These are phyloP conservation scores for Fusarium multiceps DNA, from an alignment of 2,329 filamentous ascomycete species.

Conservation along the genomic window DNA sequence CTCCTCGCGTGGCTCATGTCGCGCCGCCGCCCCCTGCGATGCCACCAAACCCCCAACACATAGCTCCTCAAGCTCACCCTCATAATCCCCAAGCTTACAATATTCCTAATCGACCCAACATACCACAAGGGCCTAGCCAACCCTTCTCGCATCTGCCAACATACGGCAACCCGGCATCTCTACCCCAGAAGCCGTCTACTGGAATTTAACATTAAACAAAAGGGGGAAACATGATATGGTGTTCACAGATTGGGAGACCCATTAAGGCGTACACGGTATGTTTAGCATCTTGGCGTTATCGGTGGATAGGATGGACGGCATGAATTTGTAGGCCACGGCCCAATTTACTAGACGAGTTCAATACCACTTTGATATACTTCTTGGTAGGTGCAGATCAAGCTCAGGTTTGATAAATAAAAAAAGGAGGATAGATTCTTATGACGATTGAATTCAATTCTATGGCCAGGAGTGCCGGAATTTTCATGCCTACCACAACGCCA, in stretches of 20 bases:
- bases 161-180: conserved; percentile 69
- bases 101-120: conserved; percentile 60
- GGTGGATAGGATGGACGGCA: conserved; percentile 51
- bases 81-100: conserved; percentile 57
- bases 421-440: conserved; percentile 41
- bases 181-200: conserved; percentile 69
- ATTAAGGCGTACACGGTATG: conserved; percentile 51
- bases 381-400: conserved; percentile 10
- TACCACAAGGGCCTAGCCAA: conserved; percentile 57
- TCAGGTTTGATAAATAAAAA: background rate
- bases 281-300: conserved; percentile 56
- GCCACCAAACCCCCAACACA: conserved; percentile 53
- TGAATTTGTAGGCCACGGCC: conserved; percentile 47
- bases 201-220: conserved; percentile 54
- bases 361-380: conserved; percentile 45
- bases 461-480: conserved; percentile 48
- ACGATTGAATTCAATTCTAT: conserved; percentile 53
- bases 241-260: conserved; percentile 44
- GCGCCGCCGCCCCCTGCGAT: conserved; percentile 56
- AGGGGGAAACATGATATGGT: conserved; percentile 46
- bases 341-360: conserved; percentile 48
- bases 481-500: conserved; percentile 54
- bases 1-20: conserved; percentile 49
- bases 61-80: conserved; percentile 56
- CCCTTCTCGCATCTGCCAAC: conserved; percentile 64